Percentiles rank a stretch among this genome's conserved stretches.
Conservation (phyloP, 106 monocot genomes). For the Apostasia ramifera region DNA sequence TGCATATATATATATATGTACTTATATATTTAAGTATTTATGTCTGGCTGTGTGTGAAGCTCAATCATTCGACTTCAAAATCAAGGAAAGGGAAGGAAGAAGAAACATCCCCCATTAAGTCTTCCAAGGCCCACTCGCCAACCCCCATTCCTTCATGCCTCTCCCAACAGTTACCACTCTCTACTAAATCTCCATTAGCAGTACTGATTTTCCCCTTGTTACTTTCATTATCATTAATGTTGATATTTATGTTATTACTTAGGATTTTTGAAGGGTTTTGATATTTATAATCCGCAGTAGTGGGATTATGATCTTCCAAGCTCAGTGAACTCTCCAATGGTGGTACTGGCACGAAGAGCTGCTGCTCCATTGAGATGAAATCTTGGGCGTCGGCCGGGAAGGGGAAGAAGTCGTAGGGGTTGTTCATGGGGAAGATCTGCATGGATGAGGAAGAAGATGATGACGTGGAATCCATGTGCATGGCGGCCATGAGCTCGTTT, state of each 20-base stretch:
- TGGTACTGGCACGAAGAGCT: slow-evolving; percentile 28
- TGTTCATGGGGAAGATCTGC: slow-evolving; percentile 6
- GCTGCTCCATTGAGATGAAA: not conserved
- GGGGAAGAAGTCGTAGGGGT: slow-evolving; percentile 22
- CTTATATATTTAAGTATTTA: too few species aligned
- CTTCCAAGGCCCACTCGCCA: slow-evolving; percentile 73
- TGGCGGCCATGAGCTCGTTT: slow-evolving; percentile 4
- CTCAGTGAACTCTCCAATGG: slow-evolving; percentile 36
- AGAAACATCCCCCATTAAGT: slow-evolving; percentile 59
- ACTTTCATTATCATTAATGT: not conserved
- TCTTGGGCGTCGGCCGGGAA: slow-evolving; percentile 1
- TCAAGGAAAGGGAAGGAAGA: slow-evolving; percentile 79
- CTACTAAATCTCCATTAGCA: not conserved
- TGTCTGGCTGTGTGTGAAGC: not conserved
- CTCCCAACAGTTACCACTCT: slow-evolving; percentile 26
- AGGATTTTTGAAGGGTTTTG: not conserved
- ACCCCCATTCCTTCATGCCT: slow-evolving; percentile 30
- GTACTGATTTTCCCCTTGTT: slow-evolving; percentile 8
- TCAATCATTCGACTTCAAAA: slow-evolving; percentile 82
- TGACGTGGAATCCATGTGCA: slow-evolving; percentile 25
- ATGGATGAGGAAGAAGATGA: slow-evolving; percentile 24
- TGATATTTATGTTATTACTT: not conserved
- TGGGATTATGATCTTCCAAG: slow-evolving; percentile 24
- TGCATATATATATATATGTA: too few species aligned
- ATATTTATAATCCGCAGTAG: not conserved